Evolutionary conservation across 306 rosid species (phyloP).

Genomic region (Cicer arietinum): DNA sequence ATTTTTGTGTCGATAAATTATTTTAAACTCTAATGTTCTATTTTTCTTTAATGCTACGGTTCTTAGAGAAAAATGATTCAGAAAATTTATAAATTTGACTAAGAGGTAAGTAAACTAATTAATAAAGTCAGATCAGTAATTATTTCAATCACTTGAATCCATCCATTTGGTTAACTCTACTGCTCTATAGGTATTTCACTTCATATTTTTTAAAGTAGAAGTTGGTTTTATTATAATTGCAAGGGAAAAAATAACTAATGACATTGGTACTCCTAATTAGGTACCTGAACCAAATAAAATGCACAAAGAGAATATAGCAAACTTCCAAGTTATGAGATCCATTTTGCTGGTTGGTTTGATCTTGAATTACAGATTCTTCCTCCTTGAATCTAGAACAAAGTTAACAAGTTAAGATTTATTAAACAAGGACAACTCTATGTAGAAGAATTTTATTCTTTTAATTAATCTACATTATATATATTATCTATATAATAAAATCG

Average conservation of each 20-base stretch:
- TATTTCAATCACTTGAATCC: no score
- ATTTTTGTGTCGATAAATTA: slow-evolving; percentile 6
- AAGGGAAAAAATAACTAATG: background rate
- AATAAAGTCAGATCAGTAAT: no score
- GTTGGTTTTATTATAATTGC: slow-evolving; percentile 29
- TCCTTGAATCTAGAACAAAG: slow-evolving; percentile 51
- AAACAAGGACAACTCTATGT: no score
- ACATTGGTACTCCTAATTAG: slow-evolving; percentile 9
- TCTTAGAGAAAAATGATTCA: no score
- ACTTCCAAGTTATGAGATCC: slow-evolving; percentile 54
- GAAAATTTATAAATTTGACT: no score
- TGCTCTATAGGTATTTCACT: no score
- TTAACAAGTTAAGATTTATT: slow-evolving; percentile 7
- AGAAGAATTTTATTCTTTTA: no score
- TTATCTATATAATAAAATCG: no score
- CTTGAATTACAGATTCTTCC: slow-evolving; percentile 38
- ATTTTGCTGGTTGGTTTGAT: slow-evolving; percentile 49
- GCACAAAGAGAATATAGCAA: slow-evolving; percentile 55
- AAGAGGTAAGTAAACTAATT: no score
- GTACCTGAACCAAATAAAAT: slow-evolving; percentile 72
- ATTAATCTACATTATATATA: no score
- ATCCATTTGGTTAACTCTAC: no score
- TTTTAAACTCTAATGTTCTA: background rate
- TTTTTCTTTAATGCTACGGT: no score
- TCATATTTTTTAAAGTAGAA: background rate